Percentiles rank a stretch among this genome's conserved stretches.
phyloP scores from a whole-genome alignment of 345 rosid species.

The Brassica juncea region DNA sequence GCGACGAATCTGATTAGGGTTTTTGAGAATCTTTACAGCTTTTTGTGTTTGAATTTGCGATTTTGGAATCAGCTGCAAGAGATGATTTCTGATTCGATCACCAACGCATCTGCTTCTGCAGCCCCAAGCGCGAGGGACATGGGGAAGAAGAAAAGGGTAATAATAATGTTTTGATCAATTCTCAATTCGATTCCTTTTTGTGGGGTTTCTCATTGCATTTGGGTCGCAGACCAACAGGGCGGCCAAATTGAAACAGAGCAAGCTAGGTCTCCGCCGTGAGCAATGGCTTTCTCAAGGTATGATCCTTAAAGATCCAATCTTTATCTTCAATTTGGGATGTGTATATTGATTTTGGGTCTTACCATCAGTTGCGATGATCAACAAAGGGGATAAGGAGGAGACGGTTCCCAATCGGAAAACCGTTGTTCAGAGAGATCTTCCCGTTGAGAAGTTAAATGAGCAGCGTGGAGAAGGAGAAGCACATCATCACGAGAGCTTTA shows the following conservation, averaged over 20 bases:
- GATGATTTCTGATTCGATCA: constrained; percentile 75
- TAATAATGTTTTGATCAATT: background rate
- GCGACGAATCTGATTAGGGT: constrained; percentile 55
- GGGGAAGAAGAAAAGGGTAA: constrained; percentile 78
- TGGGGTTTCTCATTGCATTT: constrained; percentile 23
- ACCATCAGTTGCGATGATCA: constrained; percentile 51
- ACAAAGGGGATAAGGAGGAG: constrained; percentile 59
- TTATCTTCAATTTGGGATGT: background rate
- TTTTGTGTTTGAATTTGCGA: background rate
- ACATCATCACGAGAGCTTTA: constrained; percentile 56
- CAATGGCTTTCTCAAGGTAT: constrained; percentile 98
- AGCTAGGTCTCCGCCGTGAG: constrained; percentile 90
- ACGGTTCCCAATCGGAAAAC: constrained; percentile 30
- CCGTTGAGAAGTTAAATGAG: constrained; percentile 48
- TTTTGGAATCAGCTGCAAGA: constrained; percentile 14
- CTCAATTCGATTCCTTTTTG: constrained; percentile 10
- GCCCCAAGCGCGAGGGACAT: constrained; percentile 60
- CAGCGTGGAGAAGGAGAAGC: constrained; percentile 42
- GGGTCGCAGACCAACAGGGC: constrained; percentile 70
- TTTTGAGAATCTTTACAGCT: constrained; percentile 37
- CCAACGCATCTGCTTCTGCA: constrained; percentile 51
- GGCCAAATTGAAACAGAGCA: constrained; percentile 92
- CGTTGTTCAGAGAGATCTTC: constrained; percentile 35
- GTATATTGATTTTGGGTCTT: constrained; percentile 7
- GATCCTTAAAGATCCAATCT: background rate